Evolutionary conservation across 768 basidiomycete species (phyloP).

Genomic region (Amanita polypyramis): DNA sequence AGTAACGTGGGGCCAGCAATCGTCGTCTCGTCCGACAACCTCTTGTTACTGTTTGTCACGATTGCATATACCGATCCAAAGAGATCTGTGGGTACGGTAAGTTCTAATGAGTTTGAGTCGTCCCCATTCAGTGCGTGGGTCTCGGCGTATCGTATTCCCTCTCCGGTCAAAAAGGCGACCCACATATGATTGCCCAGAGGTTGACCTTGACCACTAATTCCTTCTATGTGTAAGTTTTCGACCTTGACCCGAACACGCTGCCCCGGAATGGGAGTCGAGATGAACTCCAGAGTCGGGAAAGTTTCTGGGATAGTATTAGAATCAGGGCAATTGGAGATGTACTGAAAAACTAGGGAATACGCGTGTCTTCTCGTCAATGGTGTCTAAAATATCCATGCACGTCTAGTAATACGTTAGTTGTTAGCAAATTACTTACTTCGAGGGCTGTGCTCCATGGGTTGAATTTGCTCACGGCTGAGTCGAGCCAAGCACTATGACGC

Average conservation of each 20-base stretch:
- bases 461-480: conserved; percentile 33
- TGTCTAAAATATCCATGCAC: conserved; percentile 1
- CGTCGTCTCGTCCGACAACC: conserved; percentile 33
- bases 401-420: background rate
- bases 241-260: background rate
- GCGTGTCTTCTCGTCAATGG: conserved; percentile 4
- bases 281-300: background rate
- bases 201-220: background rate
- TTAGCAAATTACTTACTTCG: conserved; percentile 30
- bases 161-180: conserved; percentile 6
- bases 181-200: background rate
- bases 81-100: conserved; percentile 25
- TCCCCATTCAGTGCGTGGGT: background rate
- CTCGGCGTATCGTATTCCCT: conserved; percentile 1
- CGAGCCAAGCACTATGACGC: conserved; percentile 56
- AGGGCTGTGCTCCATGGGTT: conserved; percentile 51
- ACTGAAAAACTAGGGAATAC: background rate
- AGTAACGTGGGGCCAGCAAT: conserved; percentile 49
- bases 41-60: conserved; percentile 24
- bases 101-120: background rate
- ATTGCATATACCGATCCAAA: conserved; percentile 41
- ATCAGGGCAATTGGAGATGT: background rate
- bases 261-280: background rate
- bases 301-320: background rate
- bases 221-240: background rate